Base-by-base conservation (phyloP, 176 grass and related monocot species). In the Oryza glumipatula region DNA sequence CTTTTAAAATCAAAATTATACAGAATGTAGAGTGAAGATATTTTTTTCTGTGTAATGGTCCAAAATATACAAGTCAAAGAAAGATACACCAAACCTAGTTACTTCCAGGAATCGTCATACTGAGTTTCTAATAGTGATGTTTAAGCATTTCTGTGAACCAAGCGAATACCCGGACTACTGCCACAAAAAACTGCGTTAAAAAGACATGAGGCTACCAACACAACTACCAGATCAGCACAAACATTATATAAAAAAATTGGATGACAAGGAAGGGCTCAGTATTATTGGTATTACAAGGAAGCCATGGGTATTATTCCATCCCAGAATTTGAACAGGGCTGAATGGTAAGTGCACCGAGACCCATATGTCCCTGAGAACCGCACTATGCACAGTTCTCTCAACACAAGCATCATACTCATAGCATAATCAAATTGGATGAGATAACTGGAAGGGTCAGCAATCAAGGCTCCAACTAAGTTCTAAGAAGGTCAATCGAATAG, bases 181-280 rank as follows among this genome's bases (percentile, higher is more conserved):
- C 41, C 26, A 74, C 56, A 23, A 66, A 12, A 23, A 65, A 22
- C 47, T 14, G 60, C 65, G 41, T 66, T 32, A 49, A 21, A 35
- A 41, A 36, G 56, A 12, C 73, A 83, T 7, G 26, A 83, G 54
- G 26, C 17, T 74, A 83, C 46, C 16, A 52, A 9, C 72, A 74
- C 46, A 32, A 14, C 46, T 14, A 52, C 13, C 12, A 52, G 15
- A 58, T 19, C 52, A 58, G 17, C 52, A 58, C 16, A 58, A 58
- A 58, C 16, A 58, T 58, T 58, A 58, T 21, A 21, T 16, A 58
- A 58, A 58, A 58, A 17, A 1, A 1, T 19, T 58, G 16, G 51
- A 54, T 19, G 6, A 16, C 16, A 21, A 58, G 52, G 51, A 54
- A 4, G 51, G 15, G 51, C 16, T 54, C 5, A 15, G 17, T 54